Evolutionary conservation across 148 eudicot genomes (phyloP), one percentile per base, ranked within the genome.

Genomic region (Diospyros lotus): DNA sequence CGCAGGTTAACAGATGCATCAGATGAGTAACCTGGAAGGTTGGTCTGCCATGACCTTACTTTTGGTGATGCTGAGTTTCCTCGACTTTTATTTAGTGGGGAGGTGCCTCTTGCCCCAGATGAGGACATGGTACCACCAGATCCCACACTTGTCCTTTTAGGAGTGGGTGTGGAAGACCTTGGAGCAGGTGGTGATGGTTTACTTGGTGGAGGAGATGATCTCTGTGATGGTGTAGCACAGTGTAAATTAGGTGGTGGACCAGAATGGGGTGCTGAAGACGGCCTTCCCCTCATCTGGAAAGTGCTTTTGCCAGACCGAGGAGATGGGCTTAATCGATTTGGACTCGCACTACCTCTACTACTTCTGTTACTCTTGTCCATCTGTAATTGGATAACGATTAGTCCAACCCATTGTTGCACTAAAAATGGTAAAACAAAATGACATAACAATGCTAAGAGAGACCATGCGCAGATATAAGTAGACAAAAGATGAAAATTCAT

Each of bases 1-100:
- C 98, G 94, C 62, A 94, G 93, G 84, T 94, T 94, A 38, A 97
- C 97, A 74, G 98, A 97, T 67, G 90, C 93, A 70, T 94, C 98
- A 0, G 11, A 53, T 10, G 97, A 86, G 82, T 91, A 88, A 40
- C 93, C 97, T 0, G 93, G 97, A 75, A 91, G 85, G 73, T 87
- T 90, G 3, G 73, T 91, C 73, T 91, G 96, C 96, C 96, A 94
- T 64, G 93, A 88, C 78, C 66, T 88, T 53, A 86, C 69, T 85
- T 94, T 91, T 43, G 98, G 95, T 66, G 98, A 93, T 44, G 88
- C 81, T 18, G 97, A 91, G 81, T 83, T 89, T 52, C 91, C 98
- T 58, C 88, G 80, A 73, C 81, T 78, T 72, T 85, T 77, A 75
- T 83, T 87, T 58, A 87, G 82, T 14, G 98, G 96, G 18, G 94